Base-by-base conservation (phyloP, 1,139 yeast species). In the Debaryomycetaceae sp. region DNA sequence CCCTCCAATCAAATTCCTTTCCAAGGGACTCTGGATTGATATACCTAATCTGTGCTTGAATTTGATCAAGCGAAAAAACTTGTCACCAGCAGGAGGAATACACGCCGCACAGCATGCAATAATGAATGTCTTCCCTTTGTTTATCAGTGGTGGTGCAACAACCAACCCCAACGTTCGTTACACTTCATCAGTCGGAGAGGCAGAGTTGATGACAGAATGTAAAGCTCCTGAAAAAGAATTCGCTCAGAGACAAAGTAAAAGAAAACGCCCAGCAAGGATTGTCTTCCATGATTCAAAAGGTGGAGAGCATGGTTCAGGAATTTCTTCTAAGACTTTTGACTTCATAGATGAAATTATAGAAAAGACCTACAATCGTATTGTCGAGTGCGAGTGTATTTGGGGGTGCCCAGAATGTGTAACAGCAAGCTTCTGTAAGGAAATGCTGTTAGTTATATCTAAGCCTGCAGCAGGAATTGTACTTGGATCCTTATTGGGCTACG, bases 161-260 rank as follows among this genome's bases (percentile, higher is more conserved):
- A 60, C 70, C 4, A 56, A 62, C 33, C 64, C 67, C 0, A 65
- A 65, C 43, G 78, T 78, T 6, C 73, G 79, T 31, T 80, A 80
- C n/a, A 74, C 78, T 2, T 61, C 70, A 1, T 57, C 48, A 34
- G 46, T 68, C 6, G 73, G 73, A 0, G 73, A 68, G 39, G 83
- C 84, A 34, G 98, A 91, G 50, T 73, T 92, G 13, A 77, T 77
- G 39, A 88, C 98, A 0, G 99, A 92, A 59, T 92, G 99, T 60
- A 92, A 92, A 53, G 96, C 98, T 0, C 97, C 98, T 0, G 95
- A 87, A 49, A 92, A 92, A 55, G 98, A 92, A 55, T 87, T 89
- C 69, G 87, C 95, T 1, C 73, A 75, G 33, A 64, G 87, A 17
- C 83, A 83, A 52, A 73, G 89, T 0, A 61, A 62, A 13, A 67